Evolutionary conservation across 352 stramenopile genomes (phyloP), one percentile per base, ranked within the genome.

Genomic region (Pythium sukuiense): DNA sequence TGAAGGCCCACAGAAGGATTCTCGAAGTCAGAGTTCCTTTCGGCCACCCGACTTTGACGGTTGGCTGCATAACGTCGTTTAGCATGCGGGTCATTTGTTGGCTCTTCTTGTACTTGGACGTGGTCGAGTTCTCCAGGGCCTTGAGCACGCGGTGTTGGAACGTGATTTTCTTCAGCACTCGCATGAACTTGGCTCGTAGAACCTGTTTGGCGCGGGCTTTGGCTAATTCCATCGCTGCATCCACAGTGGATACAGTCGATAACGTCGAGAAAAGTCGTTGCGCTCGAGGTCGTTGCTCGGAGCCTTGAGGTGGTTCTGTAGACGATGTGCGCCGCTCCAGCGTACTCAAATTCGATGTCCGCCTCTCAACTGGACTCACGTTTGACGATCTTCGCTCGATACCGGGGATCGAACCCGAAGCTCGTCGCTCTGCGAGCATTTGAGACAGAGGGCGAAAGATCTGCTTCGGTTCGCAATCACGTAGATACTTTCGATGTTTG

Each of bases 1-100:
- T 89, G 49, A 84, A 86, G 12, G 73, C 78, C 81, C 81, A 86
- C 33, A 80, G 61, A 2, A 89, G 67, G 4, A 80, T 68, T 8
- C 66, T 71, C 0, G 77, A 67, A 4, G 77, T 83, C 30, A 83
- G 55, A 27, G 76, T 81, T 1, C 80, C 80, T 62, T 74, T 73
- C 0, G 70, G 77, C 73, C 69, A 81, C n/a, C 50, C 12, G 0
- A 85, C 65, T 14, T 53, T 61, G 14, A 29, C 72, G 9, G 56
- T 60, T 0, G 61, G 32, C 6, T 72, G 61, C 45, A 79, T n/a
- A 2, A 73, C 30, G 1, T 83, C 71, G 0, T 65, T 39, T 11
- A 85, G 24, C 26, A 60, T 52, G 13, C 70, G 65, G 7, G 59
- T 55, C 37, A 71, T 59, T 43, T 75, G 65, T 29, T 81, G 65